A percentile compares a stretch with the other conserved stretches of the same genome.
Conservation (phyloP, 495 filamentous ascomycete species). For the Penicillium simplicissimum region DNA sequence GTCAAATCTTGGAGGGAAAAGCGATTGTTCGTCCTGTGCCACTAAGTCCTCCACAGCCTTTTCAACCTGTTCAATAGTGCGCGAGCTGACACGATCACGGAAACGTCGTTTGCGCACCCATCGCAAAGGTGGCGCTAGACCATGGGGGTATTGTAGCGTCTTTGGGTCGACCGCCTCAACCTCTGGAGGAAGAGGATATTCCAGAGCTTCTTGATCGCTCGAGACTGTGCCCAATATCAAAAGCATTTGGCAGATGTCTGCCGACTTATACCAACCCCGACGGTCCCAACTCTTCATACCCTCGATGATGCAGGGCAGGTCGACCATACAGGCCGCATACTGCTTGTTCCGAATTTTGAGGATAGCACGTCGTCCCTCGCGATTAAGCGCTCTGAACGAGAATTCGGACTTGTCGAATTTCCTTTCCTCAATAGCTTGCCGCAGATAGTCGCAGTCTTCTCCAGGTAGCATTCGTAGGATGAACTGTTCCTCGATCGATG, state of each 20-base stretch:
- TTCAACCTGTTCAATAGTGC: slow-evolving; percentile 87
- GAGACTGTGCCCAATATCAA: slow-evolving; percentile 71
- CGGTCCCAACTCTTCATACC: slow-evolving; percentile 96
- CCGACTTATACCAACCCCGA: slow-evolving; percentile 87
- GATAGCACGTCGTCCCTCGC: slow-evolving; percentile 71
- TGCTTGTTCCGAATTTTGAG: slow-evolving; percentile 65
- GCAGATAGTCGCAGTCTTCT: slow-evolving; percentile 78
- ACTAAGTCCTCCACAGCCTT: slow-evolving; percentile 76
- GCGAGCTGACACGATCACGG: slow-evolving; percentile 70
- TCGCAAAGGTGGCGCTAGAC: slow-evolving; percentile 87
- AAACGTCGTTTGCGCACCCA: slow-evolving; percentile 85
- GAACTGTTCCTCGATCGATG: slow-evolving; percentile 82
- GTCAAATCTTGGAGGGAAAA: slow-evolving; percentile 58
- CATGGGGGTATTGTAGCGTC: slow-evolving; percentile 82
- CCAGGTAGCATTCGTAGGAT: slow-evolving; percentile 86
- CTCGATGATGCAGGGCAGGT: slow-evolving; percentile 89
- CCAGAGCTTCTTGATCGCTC: slow-evolving; percentile 72
- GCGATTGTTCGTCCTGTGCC: slow-evolving; percentile 60
- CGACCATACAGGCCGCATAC: slow-evolving; percentile 82
- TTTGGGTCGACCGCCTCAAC: slow-evolving; percentile 59
- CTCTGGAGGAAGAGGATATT: slow-evolving; percentile 62
- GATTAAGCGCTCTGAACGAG: slow-evolving; percentile 73
- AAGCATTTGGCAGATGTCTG: slow-evolving; percentile 95
- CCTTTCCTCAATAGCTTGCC: slow-evolving; percentile 67
- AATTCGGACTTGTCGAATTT: slow-evolving; percentile 70